These are phyloP conservation scores for Annulohypoxylon moriforme DNA, from an alignment of 495 filamentous ascomycete species.

Conservation along the genomic window DNA sequence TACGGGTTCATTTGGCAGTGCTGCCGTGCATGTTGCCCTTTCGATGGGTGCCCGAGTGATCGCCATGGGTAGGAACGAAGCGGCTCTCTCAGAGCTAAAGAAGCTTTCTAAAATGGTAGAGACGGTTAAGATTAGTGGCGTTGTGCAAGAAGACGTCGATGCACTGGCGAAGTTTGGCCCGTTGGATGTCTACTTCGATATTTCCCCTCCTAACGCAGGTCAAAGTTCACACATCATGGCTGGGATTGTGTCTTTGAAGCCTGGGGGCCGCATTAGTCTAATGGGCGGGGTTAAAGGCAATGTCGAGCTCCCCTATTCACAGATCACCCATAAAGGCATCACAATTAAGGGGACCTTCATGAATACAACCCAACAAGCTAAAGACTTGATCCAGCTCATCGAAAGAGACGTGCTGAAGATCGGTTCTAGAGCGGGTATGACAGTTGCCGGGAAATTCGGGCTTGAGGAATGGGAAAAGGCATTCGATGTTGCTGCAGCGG, in stretches of 20 bases:
- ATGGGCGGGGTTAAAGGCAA: slow-evolving; percentile 60
- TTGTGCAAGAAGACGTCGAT: slow-evolving; percentile 52
- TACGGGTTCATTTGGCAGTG: not conserved
- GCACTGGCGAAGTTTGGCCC: slow-evolving; percentile 49
- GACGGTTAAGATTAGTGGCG: slow-evolving; percentile 56
- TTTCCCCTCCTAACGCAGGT: slow-evolving; percentile 55
- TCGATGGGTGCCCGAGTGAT: not conserved
- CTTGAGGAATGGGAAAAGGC: slow-evolving; percentile 49
- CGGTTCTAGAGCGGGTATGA: slow-evolving; percentile 48
- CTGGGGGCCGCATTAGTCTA: slow-evolving; percentile 56
- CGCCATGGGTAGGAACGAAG: not conserved
- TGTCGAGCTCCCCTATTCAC: slow-evolving; percentile 53
- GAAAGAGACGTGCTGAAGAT: slow-evolving; percentile 56
- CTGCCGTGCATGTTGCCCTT: not conserved
- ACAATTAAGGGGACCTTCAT: slow-evolving; percentile 63
- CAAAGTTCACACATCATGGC: slow-evolving; percentile 55
- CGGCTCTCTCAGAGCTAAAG: slow-evolving; percentile 45
- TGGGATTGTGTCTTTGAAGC: slow-evolving; percentile 54
- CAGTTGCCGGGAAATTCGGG: slow-evolving; percentile 48
- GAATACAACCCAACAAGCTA: slow-evolving; percentile 58
- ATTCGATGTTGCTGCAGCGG: slow-evolving; percentile 22
- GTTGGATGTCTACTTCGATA: slow-evolving; percentile 62
- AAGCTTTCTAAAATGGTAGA: slow-evolving; percentile 42
- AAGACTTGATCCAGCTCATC: slow-evolving; percentile 52
- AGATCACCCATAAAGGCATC: slow-evolving; percentile 55